Conservation (phyloP, 2,329 filamentous ascomycete species). For the Penicillium sp. region DNA sequence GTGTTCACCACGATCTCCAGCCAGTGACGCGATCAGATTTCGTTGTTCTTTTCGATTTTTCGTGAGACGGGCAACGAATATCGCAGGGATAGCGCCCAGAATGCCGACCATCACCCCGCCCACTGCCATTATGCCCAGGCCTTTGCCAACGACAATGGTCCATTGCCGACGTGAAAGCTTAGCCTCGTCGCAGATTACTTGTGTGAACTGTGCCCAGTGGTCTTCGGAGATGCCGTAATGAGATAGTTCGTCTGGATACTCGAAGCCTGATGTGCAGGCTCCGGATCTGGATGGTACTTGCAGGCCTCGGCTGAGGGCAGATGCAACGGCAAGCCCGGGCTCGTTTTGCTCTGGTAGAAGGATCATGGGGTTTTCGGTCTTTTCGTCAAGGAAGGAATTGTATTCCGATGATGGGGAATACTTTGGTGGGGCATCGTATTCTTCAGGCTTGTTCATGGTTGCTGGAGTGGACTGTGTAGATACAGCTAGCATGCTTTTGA, state of each 20-base stretch:
- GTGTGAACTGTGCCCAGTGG: slow-evolving; percentile 32
- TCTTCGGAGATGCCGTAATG: slow-evolving; percentile 21
- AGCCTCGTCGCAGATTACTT: slow-evolving; percentile 29
- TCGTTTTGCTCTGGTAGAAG: slow-evolving; percentile 15
- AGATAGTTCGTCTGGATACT: slow-evolving; percentile 29
- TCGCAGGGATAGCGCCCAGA: slow-evolving; percentile 31
- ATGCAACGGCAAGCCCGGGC: slow-evolving; percentile 21
- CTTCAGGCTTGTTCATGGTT: background rate
- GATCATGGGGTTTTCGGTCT: slow-evolving; percentile 13
- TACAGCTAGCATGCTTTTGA: background rate
- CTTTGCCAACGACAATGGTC: slow-evolving; percentile 30
- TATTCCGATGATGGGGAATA: slow-evolving; percentile 8
- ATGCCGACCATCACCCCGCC: slow-evolving; percentile 34
- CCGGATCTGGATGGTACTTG: slow-evolving; percentile 32
- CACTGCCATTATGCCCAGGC: slow-evolving; percentile 31
- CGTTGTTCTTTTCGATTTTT: slow-evolving; percentile 25
- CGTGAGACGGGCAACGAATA: slow-evolving; percentile 23
- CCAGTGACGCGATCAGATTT: slow-evolving; percentile 28
- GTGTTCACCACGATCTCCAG: slow-evolving; percentile 5
- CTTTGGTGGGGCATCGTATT: slow-evolving; percentile 8
- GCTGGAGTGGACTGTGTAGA: background rate
- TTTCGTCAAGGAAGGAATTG: slow-evolving; percentile 3
- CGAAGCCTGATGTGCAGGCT: slow-evolving; percentile 32
- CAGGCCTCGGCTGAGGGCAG: slow-evolving; percentile 27
- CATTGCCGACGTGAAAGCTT: slow-evolving; percentile 32